Base-by-base conservation (phyloP, 495 filamentous ascomycete species). In the Jackrogersella minutella region DNA sequence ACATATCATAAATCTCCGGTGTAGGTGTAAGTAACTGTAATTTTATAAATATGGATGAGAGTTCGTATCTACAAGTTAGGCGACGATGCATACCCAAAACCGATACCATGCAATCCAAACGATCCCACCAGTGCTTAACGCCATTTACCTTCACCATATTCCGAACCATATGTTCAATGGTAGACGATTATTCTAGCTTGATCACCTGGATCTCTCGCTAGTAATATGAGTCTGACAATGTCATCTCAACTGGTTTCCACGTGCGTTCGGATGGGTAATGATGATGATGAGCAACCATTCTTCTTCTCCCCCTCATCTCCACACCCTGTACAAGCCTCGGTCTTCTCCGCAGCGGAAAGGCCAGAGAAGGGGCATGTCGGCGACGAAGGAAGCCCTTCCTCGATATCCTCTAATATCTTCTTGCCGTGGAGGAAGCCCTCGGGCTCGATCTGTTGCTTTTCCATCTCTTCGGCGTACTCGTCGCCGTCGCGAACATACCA, bases 401-500 rank as follows among this genome's bases (percentile, higher is more conserved):
- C 69, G n/a, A 74, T 68, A 7, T 73, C 71, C 1, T 76, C 65
- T 0, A 82, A 63, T 33, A 82, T 73, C 68, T 72, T 77, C 66
- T 79, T 81, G 5, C 80, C 80, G 51, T 79, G 73, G 11, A 82
- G 58, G 57, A 84, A 90, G 0, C 89, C 89, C 66, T 92, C 88
- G 28, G 73, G 73, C 65, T 88, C 85, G 9, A 88, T 75, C n/a
- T 85, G 77, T 16, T 74, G 79, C 24, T 81, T 76, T n/a, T 83
- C 84, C 54, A 82, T 82, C 33, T 88, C 86, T 1, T 86, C 86
- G 21, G 79, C 84, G 64, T 80, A 91, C 73, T 92, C 88, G 30
- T 90, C 90, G 33, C 89, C 88, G 60, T 93, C 89, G 21, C 83
- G 79, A 3, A 90, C 83, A 61, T 91, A 89, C 85, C 87, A 91